Conservation (phyloP, 129 eudicot genomes). For the Oenanthe sinensis region DNA sequence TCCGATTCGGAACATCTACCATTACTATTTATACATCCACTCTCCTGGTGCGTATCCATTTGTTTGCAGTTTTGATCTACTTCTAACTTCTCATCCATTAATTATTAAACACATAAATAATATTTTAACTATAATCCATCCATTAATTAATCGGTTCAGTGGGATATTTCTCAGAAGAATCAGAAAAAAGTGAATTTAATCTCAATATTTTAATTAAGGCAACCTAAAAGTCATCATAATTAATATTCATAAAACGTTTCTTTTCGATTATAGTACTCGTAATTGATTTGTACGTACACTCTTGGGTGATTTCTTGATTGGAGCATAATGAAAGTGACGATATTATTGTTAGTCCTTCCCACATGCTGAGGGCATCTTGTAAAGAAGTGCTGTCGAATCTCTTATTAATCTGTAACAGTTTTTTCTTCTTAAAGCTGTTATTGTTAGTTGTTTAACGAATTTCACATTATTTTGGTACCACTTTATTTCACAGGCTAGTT, state of each 20-base stretch:
- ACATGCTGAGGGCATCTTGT: background rate
- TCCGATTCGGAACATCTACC: too few relatives aligned
- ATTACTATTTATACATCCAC: background rate
- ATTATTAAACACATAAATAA: background rate
- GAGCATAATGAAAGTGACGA: background rate
- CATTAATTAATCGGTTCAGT: background rate
- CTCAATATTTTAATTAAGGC: background rate
- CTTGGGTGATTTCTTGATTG: background rate
- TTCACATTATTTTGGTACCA: background rate
- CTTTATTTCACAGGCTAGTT: too few relatives aligned
- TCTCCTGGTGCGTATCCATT: constrained; percentile 2
- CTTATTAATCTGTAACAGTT: background rate
- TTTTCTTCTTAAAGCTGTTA: background rate
- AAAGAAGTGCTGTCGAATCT: background rate
- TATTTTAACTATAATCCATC: background rate
- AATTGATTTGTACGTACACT: background rate
- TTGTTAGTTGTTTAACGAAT: background rate
- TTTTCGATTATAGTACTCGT: too few relatives aligned
- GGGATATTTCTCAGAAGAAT: background rate
- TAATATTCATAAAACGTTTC: too few relatives aligned
- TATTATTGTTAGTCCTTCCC: background rate
- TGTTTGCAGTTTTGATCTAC: background rate
- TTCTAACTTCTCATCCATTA: background rate
- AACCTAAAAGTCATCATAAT: background rate
- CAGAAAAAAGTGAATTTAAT: background rate